Percentiles rank a stretch among this genome's conserved stretches.
phyloP scores from a whole-genome alignment of 75 land plant species.

The Ceratopteris richardii region DNA sequence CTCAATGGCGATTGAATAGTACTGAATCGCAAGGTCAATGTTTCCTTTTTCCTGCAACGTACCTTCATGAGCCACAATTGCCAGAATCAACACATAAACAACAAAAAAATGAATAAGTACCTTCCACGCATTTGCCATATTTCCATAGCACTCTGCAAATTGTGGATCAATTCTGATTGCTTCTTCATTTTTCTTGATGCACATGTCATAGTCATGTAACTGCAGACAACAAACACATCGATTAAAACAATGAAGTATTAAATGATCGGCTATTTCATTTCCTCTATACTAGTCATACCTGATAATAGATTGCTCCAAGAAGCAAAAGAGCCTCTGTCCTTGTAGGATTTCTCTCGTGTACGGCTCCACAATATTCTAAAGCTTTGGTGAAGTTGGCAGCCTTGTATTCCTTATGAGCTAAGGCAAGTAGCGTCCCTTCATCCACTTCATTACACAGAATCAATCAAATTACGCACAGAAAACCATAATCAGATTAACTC shows the following conservation, averaged over 20 bases:
- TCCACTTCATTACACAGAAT: slow-evolving; percentile 29
- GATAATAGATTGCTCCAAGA: slow-evolving; percentile 89
- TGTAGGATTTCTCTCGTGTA: slow-evolving; percentile 64
- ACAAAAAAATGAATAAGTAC: slow-evolving; percentile 19
- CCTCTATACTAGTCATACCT: too few species aligned
- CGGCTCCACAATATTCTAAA: slow-evolving; percentile 55
- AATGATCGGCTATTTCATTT: not conserved
- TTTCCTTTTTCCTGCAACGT: slow-evolving; percentile 87
- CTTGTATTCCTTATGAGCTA: slow-evolving; percentile 85
- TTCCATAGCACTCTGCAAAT: slow-evolving; percentile 98
- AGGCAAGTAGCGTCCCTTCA: slow-evolving; percentile 53
- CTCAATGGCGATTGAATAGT: slow-evolving; percentile 83
- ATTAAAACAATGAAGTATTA: too few species aligned
- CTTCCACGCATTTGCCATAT: slow-evolving; percentile 99
- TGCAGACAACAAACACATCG: slow-evolving; percentile 16
- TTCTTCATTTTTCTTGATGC: slow-evolving; percentile 96
- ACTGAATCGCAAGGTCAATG: slow-evolving; percentile 85
- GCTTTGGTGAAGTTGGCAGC: slow-evolving; percentile 76
- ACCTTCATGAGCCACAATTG: not conserved
- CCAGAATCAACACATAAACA: not conserved
- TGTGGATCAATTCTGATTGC: slow-evolving; percentile 82
- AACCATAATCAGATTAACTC: too few species aligned
- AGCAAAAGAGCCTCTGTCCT: slow-evolving; percentile 88
- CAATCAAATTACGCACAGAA: not conserved
- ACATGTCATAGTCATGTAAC: slow-evolving; percentile 92